Evolutionary conservation across 2,329 filamentous ascomycete species (phyloP), one percentile per base, ranked within the genome.

Genomic region (Laburnicola sp.): DNA sequence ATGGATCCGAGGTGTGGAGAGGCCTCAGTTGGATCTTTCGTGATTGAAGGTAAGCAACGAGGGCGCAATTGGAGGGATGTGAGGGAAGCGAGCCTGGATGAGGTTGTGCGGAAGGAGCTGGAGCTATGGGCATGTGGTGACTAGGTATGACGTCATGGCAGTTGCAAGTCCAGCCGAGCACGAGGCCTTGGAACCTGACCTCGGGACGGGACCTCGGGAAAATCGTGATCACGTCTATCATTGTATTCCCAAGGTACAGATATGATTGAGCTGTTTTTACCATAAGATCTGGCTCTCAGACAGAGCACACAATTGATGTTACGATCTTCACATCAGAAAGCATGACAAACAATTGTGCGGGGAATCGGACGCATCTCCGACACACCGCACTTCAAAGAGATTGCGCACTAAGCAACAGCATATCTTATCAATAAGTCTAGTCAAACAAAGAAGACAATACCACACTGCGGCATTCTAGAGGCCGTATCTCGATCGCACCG

Each of bases 91-190:
- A 39, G 27, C 34, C 22, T 39, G 35, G 37, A 22, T 34, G 26
- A 23, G 30, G 10, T 41, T 22, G 1, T 23, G 6, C 43, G 44
- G 36, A 43, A 36, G 43, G 40, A 26, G 26, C 28, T 38, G 16
- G 27, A 50, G 39, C 30, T 45, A 50, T 40, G 26, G 16, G 35
- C 34, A 50, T 25, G n/a, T 37, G 16, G 41, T 39, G 39, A 49
- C 31, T 10, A 27, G 28, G 11, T 10, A 22, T 54, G 51, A 54
- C 51, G 51, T 54, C 51, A 53, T 21, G 16, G 16, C 1, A 6
- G 6, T 3, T 5, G 43, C 16, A 45, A 26, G 4, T 41, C 45
- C 44, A 45, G 40, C 46, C 51, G 50, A 49, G 37, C 10, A 37
- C 9, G 2, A 30, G 4, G 30, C 35, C 31, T 25, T 28, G 30